Base-by-base conservation (phyloP, 2,329 filamentous ascomycete genomes). In the Fusarium miscanthi region DNA sequence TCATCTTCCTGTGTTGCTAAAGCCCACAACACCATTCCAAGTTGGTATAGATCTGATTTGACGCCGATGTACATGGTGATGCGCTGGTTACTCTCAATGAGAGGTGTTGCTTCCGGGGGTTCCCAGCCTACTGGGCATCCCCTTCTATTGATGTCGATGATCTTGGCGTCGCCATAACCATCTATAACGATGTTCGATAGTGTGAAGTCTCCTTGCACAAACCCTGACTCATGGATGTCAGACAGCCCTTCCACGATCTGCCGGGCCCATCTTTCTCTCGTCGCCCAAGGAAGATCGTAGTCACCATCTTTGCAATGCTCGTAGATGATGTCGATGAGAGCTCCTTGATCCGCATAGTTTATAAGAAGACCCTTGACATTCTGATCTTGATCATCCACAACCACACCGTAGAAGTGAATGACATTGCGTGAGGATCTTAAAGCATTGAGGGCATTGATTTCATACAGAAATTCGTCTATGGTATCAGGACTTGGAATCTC, bases 71-170 rank as follows among this genome's bases (percentile, higher is more conserved):
- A 98, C 92, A 98, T 97, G 49, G 93, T 93, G 59, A 99, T 95
- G 35, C 94, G 89, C 81, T 98, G 95, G 64, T 93, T 93, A 81
- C 91, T 95, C 73, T 95, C 91, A 68, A 98, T 94, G 61, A 98
- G 89, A 10, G 89, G 88, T 21, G 91, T 92, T 62, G 97, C 92
- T 82, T 99, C 96, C 8, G 96, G 96, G 6, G 96, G 95, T 75
- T 99, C 96, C 96, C 96, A 99, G 30, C 95, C 95, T 8, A 98
- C 93, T 1, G 96, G 96, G 77, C 96, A 99, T n/a, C 96, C 96
- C 76, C 96, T 88, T 61, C 96, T 89, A 83, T 99, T 99, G 84
- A 99, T 98, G 81, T 99, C 96, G 78, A 99, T 99, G 74, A 99
- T 98, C 78, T 97, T 95, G 13, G 95, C 96, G 78, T 98, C 88